Conservation (phyloP, 106 monocot genomes). For the Dioscorea dumetorum region DNA sequence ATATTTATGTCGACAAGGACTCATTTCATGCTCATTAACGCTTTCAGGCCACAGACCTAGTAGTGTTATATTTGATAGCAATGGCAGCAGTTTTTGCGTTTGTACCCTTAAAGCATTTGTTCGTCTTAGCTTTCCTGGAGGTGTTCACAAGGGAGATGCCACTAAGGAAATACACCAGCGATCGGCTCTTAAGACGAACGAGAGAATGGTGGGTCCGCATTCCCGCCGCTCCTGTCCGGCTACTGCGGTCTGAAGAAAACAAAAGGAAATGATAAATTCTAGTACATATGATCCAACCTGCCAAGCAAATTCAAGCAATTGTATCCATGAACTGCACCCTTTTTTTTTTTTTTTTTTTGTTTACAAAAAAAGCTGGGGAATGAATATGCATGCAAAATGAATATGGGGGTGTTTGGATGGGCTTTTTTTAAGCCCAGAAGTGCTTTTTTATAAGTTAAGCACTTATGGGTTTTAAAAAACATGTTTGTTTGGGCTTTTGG, state of each 20-base stretch:
- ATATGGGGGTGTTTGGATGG: too few species aligned
- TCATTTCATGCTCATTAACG: too few species aligned
- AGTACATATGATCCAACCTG: background rate
- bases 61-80: conserved; percentile 35
- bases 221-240: conserved; percentile 87
- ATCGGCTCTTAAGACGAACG: conserved; percentile 49
- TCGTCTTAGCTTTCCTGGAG: conserved; percentile 59
- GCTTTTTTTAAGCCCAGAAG: too few species aligned
- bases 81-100: conserved; percentile 29
- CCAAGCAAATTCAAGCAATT: too few species aligned
- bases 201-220: conserved; percentile 96
- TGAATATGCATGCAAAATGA: too few species aligned
- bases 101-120: conserved; percentile 46
- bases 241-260: conserved; percentile 32
- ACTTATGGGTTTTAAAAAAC: too few species aligned
- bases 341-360: background rate
- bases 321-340: background rate
- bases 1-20: too few species aligned
- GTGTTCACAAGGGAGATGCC: conserved; percentile 85
- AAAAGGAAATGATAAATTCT: conserved; percentile 32
- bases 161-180: conserved; percentile 54
- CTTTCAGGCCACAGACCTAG: conserved; percentile 65
- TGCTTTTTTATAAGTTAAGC: too few species aligned
- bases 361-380: background rate
- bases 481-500: too few species aligned